A percentile compares a stretch with the other conserved stretches of the same genome.
These are phyloP conservation scores for Yamadazyma endophytica DNA, from an alignment of 805 yeast species.

Conservation along the genomic window DNA sequence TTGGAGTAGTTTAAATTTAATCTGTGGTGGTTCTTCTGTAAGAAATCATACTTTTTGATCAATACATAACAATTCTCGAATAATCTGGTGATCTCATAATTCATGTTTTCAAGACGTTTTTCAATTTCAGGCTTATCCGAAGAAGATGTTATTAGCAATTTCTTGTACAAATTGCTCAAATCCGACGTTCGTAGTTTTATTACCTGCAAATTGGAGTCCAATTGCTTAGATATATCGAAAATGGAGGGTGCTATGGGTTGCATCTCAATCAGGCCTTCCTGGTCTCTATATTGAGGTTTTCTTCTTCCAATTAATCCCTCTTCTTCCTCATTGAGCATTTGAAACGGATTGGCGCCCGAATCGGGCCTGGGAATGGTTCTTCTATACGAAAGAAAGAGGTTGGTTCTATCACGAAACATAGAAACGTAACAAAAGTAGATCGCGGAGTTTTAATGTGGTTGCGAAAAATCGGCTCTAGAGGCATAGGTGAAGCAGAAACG, in stretches of 20 bases:
- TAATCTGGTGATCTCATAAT: slow-evolving; percentile 66
- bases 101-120: slow-evolving; percentile 70
- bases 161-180: slow-evolving; percentile 69
- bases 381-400: slow-evolving; percentile 80
- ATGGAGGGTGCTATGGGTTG: slow-evolving; percentile 73
- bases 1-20: slow-evolving; percentile 33
- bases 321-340: slow-evolving; percentile 48
- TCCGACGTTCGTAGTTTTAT: slow-evolving; percentile 54
- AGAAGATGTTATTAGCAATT: slow-evolving; percentile 82
- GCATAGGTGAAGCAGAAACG: no score
- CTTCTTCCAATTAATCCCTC: slow-evolving; percentile 50
- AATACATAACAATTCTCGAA: slow-evolving; percentile 77
- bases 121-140: slow-evolving; percentile 77
- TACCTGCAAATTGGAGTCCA: slow-evolving; percentile 56
- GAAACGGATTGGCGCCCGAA: slow-evolving; percentile 24
- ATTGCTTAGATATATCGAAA: slow-evolving; percentile 65
- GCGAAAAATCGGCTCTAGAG: no score
- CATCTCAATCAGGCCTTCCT: slow-evolving; percentile 38
- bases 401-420: slow-evolving; percentile 95
- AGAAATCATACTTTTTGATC: slow-evolving; percentile 58
- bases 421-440: no score
- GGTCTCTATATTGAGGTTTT: slow-evolving; percentile 17
- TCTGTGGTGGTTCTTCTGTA: slow-evolving; percentile 38
- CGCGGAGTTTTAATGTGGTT: no score
- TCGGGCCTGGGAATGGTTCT: slow-evolving; percentile 74